phyloP scores from a whole-genome alignment of 139 green algal species.

The Volvox reticuliferus region DNA sequence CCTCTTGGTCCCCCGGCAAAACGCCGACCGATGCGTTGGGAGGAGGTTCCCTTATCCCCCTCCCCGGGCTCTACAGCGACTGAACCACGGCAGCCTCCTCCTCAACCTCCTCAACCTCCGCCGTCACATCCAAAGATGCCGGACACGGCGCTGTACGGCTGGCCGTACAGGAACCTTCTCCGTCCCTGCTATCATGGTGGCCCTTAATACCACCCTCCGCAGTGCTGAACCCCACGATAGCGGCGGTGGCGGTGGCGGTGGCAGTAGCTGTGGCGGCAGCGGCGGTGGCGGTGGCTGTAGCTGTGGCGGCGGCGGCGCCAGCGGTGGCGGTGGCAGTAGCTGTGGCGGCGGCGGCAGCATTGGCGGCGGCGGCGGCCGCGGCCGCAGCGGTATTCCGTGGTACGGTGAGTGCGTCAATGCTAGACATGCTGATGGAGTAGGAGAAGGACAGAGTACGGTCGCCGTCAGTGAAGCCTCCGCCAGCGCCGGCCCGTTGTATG shows the following conservation, averaged over 20 bases:
- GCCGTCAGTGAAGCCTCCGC: background rate
- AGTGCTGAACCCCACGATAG: background rate
- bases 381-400: background rate
- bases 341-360: background rate
- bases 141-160: background rate
- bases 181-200: background rate
- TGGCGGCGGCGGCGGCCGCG: background rate
- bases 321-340: background rate
- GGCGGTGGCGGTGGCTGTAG: background rate
- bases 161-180: background rate
- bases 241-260: background rate
- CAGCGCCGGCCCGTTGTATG: background rate
- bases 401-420: background rate
- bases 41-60: too few relatives aligned
- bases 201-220: background rate
- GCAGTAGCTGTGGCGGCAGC: background rate
- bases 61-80: constrained; percentile 23
- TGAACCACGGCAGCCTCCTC: background rate
- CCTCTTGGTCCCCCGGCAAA: too few relatives aligned
- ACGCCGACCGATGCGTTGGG: too few relatives aligned
- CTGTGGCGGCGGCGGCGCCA: background rate
- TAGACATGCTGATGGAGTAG: background rate
- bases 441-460: background rate
- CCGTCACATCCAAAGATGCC: background rate
- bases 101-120: background rate